A percentile compares a stretch with the other conserved stretches of the same genome.
phyloP scores from a whole-genome alignment of 2,329 filamentous ascomycete species.

The Sordariomycetes sp. region DNA sequence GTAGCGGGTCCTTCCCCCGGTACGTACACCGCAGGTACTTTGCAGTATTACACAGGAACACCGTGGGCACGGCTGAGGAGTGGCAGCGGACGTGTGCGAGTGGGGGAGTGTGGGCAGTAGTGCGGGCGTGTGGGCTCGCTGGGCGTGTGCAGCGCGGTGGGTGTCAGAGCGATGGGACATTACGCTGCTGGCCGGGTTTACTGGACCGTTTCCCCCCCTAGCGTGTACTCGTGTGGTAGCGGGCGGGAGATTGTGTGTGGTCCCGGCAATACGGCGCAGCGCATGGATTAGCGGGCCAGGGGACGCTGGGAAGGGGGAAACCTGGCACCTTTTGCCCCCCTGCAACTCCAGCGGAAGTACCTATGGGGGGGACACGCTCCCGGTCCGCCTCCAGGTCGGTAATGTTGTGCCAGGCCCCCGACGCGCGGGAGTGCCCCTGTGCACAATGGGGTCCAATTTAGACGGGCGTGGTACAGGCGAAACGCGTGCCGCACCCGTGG shows the following conservation, averaged over 20 bases:
- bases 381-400: not conserved
- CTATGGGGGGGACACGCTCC: not conserved
- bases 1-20: conserved; percentile 1
- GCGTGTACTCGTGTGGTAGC: conserved; percentile 1
- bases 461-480: not conserved
- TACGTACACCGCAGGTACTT: not conserved
- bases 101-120: conserved; percentile 1
- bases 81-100: not conserved
- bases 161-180: conserved; percentile 2
- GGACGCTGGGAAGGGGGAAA: not conserved
- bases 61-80: conserved; percentile 4
- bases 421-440: not conserved
- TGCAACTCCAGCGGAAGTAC: not conserved
- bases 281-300: not conserved
- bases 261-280: not conserved
- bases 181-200: not conserved
- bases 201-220: conserved; percentile 2
- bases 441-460: not conserved
- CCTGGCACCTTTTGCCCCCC: not conserved
- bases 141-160: conserved; percentile 1
- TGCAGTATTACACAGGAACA: not conserved
- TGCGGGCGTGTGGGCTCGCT: not conserved
- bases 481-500: not conserved
- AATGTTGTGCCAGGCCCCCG: not conserved
- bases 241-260: conserved; percentile 3